Base-by-base conservation (phyloP, 164 flowering plant species). In the Vitis rotundifolia region DNA sequence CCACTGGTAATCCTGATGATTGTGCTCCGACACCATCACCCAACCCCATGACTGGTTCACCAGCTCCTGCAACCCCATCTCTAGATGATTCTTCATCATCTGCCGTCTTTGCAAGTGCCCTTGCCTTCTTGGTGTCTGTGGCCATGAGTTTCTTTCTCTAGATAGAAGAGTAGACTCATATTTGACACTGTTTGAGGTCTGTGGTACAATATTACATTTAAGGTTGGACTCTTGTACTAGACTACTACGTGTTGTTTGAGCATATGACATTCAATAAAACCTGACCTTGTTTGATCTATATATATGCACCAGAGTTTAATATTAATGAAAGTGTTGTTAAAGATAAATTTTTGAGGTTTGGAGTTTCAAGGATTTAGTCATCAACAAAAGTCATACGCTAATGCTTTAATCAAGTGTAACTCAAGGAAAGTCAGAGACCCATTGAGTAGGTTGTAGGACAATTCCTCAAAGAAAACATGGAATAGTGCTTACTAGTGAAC, bases 31-130 rank as follows among this genome's bases (percentile, higher is more conserved):
- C 37, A 11, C 53, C 51, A 1, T 8, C 64, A 11, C 59, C 70
- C 1, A 2, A 55, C 0, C 60, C 70, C 10, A 66, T 16, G 2
- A 8, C 54, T 14, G 16, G 49, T 55, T 51, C 60, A 8, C 19
- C 70, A 11, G 12, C 71, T 37, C 18, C 65, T 9, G 14, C 22
- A 1, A 5, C 74, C 74, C 5, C 68, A 4, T 58, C 64, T 5
- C 37, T 59, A 0, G 54, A 52, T 6, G 5, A 7, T 47, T 74
- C 77, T 58, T 63, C 77, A 0, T 57, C 77, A 9, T 51, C 72
- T 3, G 44, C 48, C 8, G 69, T 69, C 16, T 31, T 69, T 49
- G 65, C 61, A 3, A 54, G 73, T 64, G 22, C 65, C 8, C n/a
- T 51, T 9, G 22, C 64, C 11, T 60, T 70, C 51, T 16, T 69